Evolutionary conservation across 176 grass and related monocot species (phyloP).

Genomic region (Aegilops bicornis): DNA sequence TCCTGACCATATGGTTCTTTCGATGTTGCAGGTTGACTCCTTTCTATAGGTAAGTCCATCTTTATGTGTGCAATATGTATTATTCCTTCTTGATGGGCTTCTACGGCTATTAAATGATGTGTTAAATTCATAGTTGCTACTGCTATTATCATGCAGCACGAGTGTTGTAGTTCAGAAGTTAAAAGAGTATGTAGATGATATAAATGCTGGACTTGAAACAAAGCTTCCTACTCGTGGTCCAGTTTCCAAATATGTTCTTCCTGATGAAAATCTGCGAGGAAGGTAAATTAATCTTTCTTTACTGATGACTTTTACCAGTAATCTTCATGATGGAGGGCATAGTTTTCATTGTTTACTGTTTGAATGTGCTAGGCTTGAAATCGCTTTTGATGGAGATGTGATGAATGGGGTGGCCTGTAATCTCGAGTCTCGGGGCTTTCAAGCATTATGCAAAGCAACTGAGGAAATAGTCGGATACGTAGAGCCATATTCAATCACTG

Average conservation of each 20-base stretch:
- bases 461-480: constrained; percentile 75
- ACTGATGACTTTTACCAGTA: constrained; percentile 6
- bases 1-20: constrained; percentile 38
- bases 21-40: constrained; percentile 76
- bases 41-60: constrained; percentile 82
- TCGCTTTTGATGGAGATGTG: constrained; percentile 63
- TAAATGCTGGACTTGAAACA: constrained; percentile 70
- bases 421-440: constrained; percentile 73
- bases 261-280: constrained; percentile 88
- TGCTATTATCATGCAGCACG: constrained; percentile 54
- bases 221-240: constrained; percentile 70
- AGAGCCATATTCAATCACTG: constrained; percentile 89
- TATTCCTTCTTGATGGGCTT: constrained; percentile 6
- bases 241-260: constrained; percentile 95
- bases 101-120: not conserved
- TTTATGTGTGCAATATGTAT: constrained; percentile 5
- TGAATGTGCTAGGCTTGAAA: constrained; percentile 61
- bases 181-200: constrained; percentile 67
- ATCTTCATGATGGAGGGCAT: not conserved
- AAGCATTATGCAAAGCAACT: constrained; percentile 89
- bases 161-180: constrained; percentile 62
- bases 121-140: constrained; percentile 21
- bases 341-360: not conserved
- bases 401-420: constrained; percentile 91
- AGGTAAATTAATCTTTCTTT: constrained; percentile 50